Conservation (phyloP, 2,329 filamentous ascomycete genomes). For the Curvularia lunata region DNA sequence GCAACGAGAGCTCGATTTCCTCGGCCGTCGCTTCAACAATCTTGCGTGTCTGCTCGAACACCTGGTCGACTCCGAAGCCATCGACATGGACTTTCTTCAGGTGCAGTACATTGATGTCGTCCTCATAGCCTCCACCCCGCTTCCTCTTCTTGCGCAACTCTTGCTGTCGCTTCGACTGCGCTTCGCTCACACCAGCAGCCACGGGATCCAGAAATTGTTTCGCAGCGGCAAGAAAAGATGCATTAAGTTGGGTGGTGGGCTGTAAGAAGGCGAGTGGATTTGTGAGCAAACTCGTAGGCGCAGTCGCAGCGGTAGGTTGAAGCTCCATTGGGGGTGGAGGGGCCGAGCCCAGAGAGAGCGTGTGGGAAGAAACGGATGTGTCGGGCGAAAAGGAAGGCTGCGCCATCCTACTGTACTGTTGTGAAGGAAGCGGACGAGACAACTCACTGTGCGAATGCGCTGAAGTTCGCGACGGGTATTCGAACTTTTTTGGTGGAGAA, state of each 20-base stretch:
- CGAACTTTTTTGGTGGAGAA: slow-evolving; percentile 24
- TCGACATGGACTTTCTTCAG: slow-evolving; percentile 83
- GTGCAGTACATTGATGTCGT: slow-evolving; percentile 65
- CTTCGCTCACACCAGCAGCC: slow-evolving; percentile 73
- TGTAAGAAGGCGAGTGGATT: slow-evolving; percentile 79
- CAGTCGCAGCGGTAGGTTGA: slow-evolving; percentile 45
- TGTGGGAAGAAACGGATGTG: slow-evolving; percentile 50
- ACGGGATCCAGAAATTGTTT: slow-evolving; percentile 82
- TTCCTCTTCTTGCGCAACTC: slow-evolving; percentile 78
- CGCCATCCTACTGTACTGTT: slow-evolving; percentile 35
- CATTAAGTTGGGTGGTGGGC: slow-evolving; percentile 70
- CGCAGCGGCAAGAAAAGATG: slow-evolving; percentile 74
- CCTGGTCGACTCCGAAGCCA: slow-evolving; percentile 84
- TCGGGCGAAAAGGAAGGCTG: slow-evolving; percentile 45
- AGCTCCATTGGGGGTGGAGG: slow-evolving; percentile 47
- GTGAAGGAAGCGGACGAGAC: background rate
- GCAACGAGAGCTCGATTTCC: slow-evolving; percentile 60
- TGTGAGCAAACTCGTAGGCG: slow-evolving; percentile 65
- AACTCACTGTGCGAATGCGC: slow-evolving; percentile 3
- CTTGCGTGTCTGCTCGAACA: slow-evolving; percentile 91
- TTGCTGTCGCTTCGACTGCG: slow-evolving; percentile 72
- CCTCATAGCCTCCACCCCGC: slow-evolving; percentile 60
- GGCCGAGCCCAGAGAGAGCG: slow-evolving; percentile 47
- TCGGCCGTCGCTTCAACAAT: slow-evolving; percentile 72
- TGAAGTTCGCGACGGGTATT: slow-evolving; percentile 12